phyloP scores from a whole-genome alignment of 768 basidiomycete species.

The Russula dissimulans region DNA sequence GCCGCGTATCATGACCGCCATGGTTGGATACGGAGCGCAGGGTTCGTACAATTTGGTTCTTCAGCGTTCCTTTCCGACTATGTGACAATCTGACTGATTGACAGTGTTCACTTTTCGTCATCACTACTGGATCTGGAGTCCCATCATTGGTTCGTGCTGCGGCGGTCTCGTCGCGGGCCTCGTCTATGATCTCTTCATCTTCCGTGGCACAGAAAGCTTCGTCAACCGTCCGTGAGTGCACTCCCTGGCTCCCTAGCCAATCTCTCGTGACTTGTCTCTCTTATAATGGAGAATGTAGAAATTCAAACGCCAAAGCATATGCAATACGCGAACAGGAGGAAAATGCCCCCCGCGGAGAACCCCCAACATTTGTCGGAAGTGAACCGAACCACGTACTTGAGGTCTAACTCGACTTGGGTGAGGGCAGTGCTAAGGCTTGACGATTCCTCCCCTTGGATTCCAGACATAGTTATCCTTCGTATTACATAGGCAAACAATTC shows the following conservation, averaged over 20 bases:
- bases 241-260: neutral
- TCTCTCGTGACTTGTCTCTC: neutral
- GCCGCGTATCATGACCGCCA: constrained; percentile 56
- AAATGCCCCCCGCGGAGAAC: neutral
- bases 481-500: too few species aligned
- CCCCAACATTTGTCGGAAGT: neutral
- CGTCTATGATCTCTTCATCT: constrained; percentile 52
- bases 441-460: neutral
- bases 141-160: constrained; percentile 48
- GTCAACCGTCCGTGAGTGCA: constrained; percentile 43
- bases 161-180: constrained; percentile 47
- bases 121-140: constrained; percentile 72
- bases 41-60: constrained; percentile 21
- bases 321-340: neutral
- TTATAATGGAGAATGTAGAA: neutral
- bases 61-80: neutral
- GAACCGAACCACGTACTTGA: neutral
- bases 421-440: neutral
- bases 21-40: constrained; percentile 60
- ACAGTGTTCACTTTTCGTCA: constrained; percentile 36
- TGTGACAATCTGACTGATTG: neutral
- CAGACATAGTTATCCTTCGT: too few species aligned
- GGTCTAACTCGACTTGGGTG: neutral
- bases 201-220: constrained; percentile 44
- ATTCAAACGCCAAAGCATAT: neutral